Evolutionary conservation across 169 alveolate species (phyloP), one percentile per base, ranked within the genome.

Genomic region (Babesia caballi): DNA sequence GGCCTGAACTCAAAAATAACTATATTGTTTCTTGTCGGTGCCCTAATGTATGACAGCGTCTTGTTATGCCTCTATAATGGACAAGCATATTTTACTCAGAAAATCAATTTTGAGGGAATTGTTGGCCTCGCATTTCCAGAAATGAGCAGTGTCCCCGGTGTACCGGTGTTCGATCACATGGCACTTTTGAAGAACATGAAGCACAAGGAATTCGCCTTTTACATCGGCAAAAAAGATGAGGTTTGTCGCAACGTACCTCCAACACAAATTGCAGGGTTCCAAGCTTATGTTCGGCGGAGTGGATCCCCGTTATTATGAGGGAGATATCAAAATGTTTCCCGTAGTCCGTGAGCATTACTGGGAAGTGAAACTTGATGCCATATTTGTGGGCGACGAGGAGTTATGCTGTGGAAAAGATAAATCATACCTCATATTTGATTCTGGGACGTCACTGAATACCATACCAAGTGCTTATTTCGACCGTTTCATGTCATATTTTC

Each of bases 41-140:
- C 56, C 52, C 74, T 47, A 68, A n/a, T n/a, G n/a, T 71, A 21
- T 82, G 77, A 14, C 47, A 11, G 14, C 14, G n/a, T 40, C 47
- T 11, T 11, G 47, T 11, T 9, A 40, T 9, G 47, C 9, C 9
- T 9, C 47, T 11, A 11, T n/a, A n/a, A n/a, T n/a, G n/a, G n/a
- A n/a, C n/a, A n/a, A n/a, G n/a, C n/a, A n/a, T n/a, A n/a, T n/a
- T 47, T 19, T n/a, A 56, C 85, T 66, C 90, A 92, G 85, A 73
- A 89, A 6, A 93, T 93, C 21, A 72, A 90, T 17, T 91, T 93
- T 78, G 96, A 93, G 66, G 96, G 96, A 0, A 91, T 93, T 19
- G 94, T 93, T 1, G 96, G 96, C 0, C 66, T 93, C 12, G 96
- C 93, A 1, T 93, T 93, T 41, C 92, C 96, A 27, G 94, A 85